phyloP scores from a whole-genome alignment of 192 early-diverging fungal genomes.

The Mortierella hygrophila region DNA sequence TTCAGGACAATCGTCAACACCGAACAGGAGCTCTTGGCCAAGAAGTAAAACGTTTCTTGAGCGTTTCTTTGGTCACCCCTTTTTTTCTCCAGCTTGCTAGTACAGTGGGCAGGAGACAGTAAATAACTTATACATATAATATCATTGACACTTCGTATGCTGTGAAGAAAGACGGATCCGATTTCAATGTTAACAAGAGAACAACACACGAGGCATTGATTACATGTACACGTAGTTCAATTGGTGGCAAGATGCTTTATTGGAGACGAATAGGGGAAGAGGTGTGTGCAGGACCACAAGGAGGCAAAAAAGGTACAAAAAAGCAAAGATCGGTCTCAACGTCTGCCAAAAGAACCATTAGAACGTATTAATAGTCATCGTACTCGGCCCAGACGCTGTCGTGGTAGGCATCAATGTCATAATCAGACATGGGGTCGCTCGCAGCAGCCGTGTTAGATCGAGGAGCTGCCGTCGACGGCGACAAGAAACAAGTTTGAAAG shows the following conservation, averaged over 20 bases:
- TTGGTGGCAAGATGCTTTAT: neutral
- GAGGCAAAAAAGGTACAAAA: neutral
- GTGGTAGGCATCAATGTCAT: neutral
- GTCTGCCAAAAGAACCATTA: neutral
- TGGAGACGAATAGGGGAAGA: neutral
- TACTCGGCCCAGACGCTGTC: neutral
- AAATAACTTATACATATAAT: neutral
- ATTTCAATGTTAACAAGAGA: no score
- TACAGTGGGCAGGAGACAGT: neutral
- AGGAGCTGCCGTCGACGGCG: neutral
- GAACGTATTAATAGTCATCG: neutral
- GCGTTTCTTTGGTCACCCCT: neutral
- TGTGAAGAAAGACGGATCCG: neutral
- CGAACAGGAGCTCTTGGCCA: constrained; percentile 52
- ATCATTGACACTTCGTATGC: neutral
- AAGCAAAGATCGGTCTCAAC: neutral
- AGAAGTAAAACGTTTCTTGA: constrained; percentile 13
- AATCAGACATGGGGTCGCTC: neutral
- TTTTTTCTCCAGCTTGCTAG: neutral
- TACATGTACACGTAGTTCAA: neutral
- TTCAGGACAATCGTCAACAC: constrained; percentile 71
- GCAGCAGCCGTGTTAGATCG: neutral
- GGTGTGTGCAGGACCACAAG: neutral
- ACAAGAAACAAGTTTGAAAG: neutral
- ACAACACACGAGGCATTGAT: neutral